A percentile compares a stretch with the other conserved stretches of the same genome.
Evolutionary conservation across 139 green algal species (phyloP).

Genomic region (Chlamydomonas sp.): DNA sequence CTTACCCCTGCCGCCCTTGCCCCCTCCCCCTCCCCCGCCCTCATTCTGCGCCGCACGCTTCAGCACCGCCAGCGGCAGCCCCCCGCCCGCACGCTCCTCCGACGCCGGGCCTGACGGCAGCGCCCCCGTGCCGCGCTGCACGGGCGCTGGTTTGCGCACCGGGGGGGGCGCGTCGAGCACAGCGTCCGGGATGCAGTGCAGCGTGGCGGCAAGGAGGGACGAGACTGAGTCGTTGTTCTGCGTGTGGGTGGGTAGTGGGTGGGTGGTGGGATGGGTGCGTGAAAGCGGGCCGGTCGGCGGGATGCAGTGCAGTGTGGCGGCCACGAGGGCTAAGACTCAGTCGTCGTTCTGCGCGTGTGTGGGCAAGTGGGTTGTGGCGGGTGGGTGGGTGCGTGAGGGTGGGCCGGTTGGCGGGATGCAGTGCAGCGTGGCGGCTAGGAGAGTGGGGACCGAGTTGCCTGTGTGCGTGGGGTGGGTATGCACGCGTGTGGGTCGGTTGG

Average conservation of each 20-base stretch:
- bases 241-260: not conserved
- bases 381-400: not conserved
- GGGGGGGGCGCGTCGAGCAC: constrained; percentile 11
- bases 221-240: not conserved
- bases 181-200: constrained; percentile 8
- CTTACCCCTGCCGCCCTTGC: no score
- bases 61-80: not conserved
- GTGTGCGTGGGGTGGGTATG: no score
- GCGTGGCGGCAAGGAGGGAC: not conserved
- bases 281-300: no score
- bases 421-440: no score
- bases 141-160: no score
- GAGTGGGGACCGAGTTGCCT: no score
- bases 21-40: no score
- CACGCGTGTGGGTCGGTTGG: no score
- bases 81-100: constrained; percentile 4
- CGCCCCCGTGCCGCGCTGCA: no score
- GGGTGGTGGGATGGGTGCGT: not conserved
- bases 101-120: not conserved
- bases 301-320: no score
- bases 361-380: not conserved
- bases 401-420: no score
- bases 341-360: not conserved
- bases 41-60: constrained; percentile 13
- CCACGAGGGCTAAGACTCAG: not conserved